These are phyloP conservation scores for Trichoderma pleuroti DNA, from an alignment of 2,329 filamentous ascomycete genomes.

Conservation along the genomic window DNA sequence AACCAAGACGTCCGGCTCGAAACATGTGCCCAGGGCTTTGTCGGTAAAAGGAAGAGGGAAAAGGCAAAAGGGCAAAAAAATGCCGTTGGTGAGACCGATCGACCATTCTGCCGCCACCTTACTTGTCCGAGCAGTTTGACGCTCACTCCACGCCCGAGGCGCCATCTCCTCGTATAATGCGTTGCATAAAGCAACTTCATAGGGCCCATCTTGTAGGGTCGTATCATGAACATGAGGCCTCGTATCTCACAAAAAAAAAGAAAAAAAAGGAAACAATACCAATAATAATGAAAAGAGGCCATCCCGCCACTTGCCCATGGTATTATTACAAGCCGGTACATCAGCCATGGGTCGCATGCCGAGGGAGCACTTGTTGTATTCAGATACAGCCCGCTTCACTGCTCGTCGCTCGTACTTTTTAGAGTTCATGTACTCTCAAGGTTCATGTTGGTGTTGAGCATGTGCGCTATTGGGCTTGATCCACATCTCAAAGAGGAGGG, in stretches of 20 bases:
- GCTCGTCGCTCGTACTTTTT: background rate
- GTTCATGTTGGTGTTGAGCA: background rate
- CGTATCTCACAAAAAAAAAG: background rate
- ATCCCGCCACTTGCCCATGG: background rate
- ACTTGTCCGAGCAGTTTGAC: background rate
- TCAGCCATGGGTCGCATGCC: background rate
- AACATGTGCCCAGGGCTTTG: background rate
- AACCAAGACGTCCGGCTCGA: background rate
- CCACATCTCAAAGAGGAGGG: background rate
- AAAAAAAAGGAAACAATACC: background rate
- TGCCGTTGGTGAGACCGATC: conserved; percentile 1
- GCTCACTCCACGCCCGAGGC: background rate
- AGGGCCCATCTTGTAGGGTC: background rate
- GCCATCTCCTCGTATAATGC: conserved; percentile 8
- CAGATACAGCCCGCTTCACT: background rate
- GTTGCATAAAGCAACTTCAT: background rate
- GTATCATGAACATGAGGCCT: background rate
- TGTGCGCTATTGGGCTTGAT: conserved; percentile 4
- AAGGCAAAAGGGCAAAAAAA: background rate
- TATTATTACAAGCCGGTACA: background rate
- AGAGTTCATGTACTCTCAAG: background rate
- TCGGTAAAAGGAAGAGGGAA: background rate
- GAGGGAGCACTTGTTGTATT: background rate
- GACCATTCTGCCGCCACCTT: background rate
- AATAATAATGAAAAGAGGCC: background rate